phyloP scores from a whole-genome alignment of 2,329 filamentous ascomycete genomes.

The Fusarium equiseti region DNA sequence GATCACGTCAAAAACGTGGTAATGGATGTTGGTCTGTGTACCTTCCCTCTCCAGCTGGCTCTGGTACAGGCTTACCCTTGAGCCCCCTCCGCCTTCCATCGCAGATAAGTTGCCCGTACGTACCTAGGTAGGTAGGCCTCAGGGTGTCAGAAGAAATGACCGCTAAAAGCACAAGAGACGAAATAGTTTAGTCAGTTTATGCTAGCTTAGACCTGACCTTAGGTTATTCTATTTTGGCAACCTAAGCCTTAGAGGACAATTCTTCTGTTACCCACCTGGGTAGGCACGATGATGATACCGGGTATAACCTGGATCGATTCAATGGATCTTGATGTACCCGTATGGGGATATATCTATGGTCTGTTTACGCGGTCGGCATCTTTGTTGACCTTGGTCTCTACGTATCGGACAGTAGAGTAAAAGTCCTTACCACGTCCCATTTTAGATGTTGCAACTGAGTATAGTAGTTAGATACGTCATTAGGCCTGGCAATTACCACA shows the following conservation, averaged over 20 bases:
- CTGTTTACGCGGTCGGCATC: not conserved
- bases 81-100: not conserved
- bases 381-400: not conserved
- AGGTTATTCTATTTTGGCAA: too few relatives aligned
- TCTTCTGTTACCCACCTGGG: too few relatives aligned
- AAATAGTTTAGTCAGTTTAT: too few relatives aligned
- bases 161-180: too few relatives aligned
- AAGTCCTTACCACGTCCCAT: not conserved
- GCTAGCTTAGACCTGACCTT: too few relatives aligned
- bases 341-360: not conserved
- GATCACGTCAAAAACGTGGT: constrained; percentile 8
- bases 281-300: not conserved
- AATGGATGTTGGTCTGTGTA: constrained; percentile 1
- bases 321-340: not conserved
- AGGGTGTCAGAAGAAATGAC: too few relatives aligned
- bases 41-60: not conserved
- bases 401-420: not conserved
- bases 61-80: not conserved
- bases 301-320: not conserved
- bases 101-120: not conserved
- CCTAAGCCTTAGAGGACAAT: too few relatives aligned
- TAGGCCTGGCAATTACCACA: not conserved
- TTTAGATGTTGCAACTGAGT: not conserved
- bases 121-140: too few relatives aligned
- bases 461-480: not conserved